Conservation (phyloP, 805 yeast genomes). For the Spathaspora passalidarum region DNA sequence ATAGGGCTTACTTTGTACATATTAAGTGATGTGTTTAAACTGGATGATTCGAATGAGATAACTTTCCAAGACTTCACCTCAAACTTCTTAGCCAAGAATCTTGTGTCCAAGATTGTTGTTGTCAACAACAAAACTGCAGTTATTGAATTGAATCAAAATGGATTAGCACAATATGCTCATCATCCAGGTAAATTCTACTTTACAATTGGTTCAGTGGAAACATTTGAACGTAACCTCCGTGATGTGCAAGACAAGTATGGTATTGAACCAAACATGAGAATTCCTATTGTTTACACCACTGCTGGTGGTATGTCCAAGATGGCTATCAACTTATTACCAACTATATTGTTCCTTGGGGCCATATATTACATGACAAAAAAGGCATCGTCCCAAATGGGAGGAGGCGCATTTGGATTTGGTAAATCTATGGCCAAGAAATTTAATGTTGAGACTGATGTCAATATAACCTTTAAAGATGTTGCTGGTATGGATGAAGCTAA, state of each 20-base stretch:
- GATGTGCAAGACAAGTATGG: constrained; percentile 70
- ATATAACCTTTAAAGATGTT: constrained; percentile 86
- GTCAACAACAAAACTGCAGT: constrained; percentile 75
- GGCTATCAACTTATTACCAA: constrained; percentile 79
- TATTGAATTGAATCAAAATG: constrained; percentile 62
- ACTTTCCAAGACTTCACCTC: constrained; percentile 91
- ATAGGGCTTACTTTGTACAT: constrained; percentile 25
- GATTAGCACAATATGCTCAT: constrained; percentile 45
- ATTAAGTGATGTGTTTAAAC: constrained; percentile 14
- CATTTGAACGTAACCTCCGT: constrained; percentile 77
- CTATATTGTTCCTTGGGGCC: constrained; percentile 83
- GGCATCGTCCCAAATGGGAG: constrained; percentile 56
- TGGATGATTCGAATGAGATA: constrained; percentile 44
- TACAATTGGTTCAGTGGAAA: constrained; percentile 84
- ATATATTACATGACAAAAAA: constrained; percentile 76
- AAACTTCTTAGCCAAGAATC: constrained; percentile 69
- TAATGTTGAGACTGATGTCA: constrained; percentile 88
- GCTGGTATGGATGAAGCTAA: constrained; percentile 98
- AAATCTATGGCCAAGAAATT: constrained; percentile 88
- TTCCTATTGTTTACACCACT: constrained; percentile 78
- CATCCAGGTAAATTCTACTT: constrained; percentile 42
- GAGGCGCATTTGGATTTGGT: constrained; percentile 81
- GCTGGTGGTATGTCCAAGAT: constrained; percentile 67
- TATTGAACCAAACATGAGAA: constrained; percentile 57
- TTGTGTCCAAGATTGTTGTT: constrained; percentile 70